Base-by-base conservation (phyloP, 768 basidiomycete species). In the Collybia sordida region DNA sequence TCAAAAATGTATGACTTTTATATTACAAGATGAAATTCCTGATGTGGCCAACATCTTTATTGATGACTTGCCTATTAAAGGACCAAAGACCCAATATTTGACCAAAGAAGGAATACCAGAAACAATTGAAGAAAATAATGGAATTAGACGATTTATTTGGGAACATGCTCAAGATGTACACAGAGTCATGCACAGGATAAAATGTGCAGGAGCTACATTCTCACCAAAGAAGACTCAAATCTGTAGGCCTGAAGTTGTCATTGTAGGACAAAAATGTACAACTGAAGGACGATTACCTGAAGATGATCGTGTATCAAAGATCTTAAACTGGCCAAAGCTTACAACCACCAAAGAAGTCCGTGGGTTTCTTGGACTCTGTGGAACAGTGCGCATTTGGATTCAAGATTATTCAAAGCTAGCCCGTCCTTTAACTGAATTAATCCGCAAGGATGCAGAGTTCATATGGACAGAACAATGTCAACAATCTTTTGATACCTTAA, bases 121-220 rank as follows among this genome's bases (percentile, higher is more conserved):
- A 42, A 70, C 60, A 0, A 67, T 77, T 1, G 60, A 66, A 0
- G 62, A 65, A 0, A 79, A 78, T 48, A 55, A 58, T 0, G 53
- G 55, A 0, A 67, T 73, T 18, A 44, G 64, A 27, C 42, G 52
- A 19, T 70, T 59, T 45, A 51, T 70, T 0, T 72, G 53, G 46
- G 64, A 67, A 41, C 64, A 64, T 42, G 47, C 54, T 0, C 25
- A 50, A 0, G 57, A 42, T 4, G 22, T 72, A 1, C 58, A 69
- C 42, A 47, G 57, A 0, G 54, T 68, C 35, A 36, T 71, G 0
- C 51, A 28, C 0, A 47, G 59, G 0, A 49, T 71, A 4, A 56
- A 58, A 12, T 42, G 41, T 4, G 61, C 68, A 0, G 67, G 71
- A 0, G 53, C 66, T 0, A 72, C 70, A 0, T 62, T 63, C 0